These are phyloP conservation scores for Microsporum audouinii DNA, from an alignment of 2,329 filamentous ascomycete species.

Conservation along the genomic window DNA sequence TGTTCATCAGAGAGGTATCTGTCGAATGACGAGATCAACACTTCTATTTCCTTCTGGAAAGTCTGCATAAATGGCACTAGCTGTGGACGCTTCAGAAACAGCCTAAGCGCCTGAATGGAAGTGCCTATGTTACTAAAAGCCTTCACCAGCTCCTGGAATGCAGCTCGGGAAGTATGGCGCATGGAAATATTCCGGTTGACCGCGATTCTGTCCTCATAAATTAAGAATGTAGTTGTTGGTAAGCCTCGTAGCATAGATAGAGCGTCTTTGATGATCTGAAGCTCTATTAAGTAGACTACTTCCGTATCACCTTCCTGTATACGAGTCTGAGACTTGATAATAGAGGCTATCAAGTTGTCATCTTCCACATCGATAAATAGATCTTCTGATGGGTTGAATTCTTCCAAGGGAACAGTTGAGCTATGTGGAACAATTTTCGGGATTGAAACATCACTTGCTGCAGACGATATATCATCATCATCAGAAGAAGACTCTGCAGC, in stretches of 20 bases:
- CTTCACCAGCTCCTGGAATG: slow-evolving; percentile 25
- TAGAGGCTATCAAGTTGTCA: slow-evolving; percentile 25
- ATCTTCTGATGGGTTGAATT: slow-evolving; percentile 26
- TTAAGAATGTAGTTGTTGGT: slow-evolving; percentile 58
- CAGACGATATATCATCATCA: slow-evolving; percentile 28
- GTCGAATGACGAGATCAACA: slow-evolving; percentile 50
- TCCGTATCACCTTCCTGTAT: slow-evolving; percentile 15
- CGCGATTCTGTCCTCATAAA: slow-evolving; percentile 23
- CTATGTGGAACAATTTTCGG: slow-evolving; percentile 21
- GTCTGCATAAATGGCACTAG: slow-evolving; percentile 54
- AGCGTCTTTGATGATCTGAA: slow-evolving; percentile 62
- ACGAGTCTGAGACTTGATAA: slow-evolving; percentile 26
- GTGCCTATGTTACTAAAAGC: slow-evolving; percentile 41
- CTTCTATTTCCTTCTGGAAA: slow-evolving; percentile 54
- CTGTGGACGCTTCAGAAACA: slow-evolving; percentile 39
- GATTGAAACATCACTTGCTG: slow-evolving; percentile 24
- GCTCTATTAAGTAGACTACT: slow-evolving; percentile 49
- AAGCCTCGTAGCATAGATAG: slow-evolving; percentile 78
- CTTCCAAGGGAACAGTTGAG: slow-evolving; percentile 20
- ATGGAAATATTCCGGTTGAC: slow-evolving; percentile 30
- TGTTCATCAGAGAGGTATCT: slow-evolving; percentile 49
- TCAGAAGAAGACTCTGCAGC: slow-evolving; percentile 29
- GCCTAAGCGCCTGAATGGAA: slow-evolving; percentile 37
- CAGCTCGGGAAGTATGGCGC: slow-evolving; percentile 24
- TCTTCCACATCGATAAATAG: slow-evolving; percentile 24